phyloP scores from a whole-genome alignment of 192 early-diverging fungal genomes.

The Spizellomyces punctatus region DNA sequence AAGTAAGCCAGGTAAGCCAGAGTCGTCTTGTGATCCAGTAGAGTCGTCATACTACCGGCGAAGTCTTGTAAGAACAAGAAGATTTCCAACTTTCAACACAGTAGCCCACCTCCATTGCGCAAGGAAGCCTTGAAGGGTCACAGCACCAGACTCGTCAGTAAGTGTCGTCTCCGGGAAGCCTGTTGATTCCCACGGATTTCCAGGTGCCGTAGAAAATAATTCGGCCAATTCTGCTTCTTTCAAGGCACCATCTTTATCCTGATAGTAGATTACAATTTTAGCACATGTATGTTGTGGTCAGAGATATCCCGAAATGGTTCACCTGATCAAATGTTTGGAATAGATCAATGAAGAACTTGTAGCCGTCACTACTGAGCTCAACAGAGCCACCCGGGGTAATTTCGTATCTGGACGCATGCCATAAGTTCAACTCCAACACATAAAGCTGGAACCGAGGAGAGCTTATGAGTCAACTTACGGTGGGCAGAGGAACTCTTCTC shows the following conservation, averaged over 20 bases:
- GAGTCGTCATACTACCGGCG: constrained; percentile 84
- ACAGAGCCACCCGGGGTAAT: constrained; percentile 89
- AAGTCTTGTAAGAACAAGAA: background rate
- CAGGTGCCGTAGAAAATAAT: constrained; percentile 87
- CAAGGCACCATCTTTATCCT: constrained; percentile 97
- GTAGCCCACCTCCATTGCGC: constrained; percentile 91
- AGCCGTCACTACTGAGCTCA: constrained; percentile 91
- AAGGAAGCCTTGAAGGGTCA: constrained; percentile 95
- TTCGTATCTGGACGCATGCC: constrained; percentile 61
- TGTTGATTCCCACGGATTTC: constrained; percentile 89
- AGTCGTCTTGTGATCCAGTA: constrained; percentile 86
- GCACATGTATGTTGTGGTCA: background rate
- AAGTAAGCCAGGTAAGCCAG: constrained; percentile 95
- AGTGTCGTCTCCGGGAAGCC: constrained; percentile 89
- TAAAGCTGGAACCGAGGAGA: background rate
- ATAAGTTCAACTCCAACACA: constrained; percentile 2
- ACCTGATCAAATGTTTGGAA: constrained; percentile 93
- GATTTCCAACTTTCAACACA: background rate
- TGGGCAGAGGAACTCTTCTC: constrained; percentile 90
- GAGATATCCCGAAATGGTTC: background rate
- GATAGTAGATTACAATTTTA: background rate
- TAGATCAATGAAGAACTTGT: constrained; percentile 93
- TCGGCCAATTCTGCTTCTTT: constrained; percentile 80
- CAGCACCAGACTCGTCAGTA: constrained; percentile 80
- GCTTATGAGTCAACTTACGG: constrained; percentile 38